These are phyloP conservation scores for Fomitopsis schrenkii DNA, from an alignment of 1,284 basidiomycete species.

Conservation along the genomic window DNA sequence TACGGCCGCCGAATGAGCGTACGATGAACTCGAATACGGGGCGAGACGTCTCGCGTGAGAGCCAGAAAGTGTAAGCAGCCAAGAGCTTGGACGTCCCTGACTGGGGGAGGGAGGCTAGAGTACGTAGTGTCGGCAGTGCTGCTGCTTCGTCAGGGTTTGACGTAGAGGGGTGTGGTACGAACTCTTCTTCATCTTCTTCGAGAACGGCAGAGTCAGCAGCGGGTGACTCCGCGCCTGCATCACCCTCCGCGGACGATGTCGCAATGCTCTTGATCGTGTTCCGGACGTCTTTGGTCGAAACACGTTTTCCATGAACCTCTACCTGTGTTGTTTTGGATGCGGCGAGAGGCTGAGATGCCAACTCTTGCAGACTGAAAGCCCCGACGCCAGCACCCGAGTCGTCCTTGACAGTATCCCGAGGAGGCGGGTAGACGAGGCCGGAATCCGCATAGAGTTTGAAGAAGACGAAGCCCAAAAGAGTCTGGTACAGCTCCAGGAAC, in stretches of 20 bases:
- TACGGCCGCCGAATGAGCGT: constrained; percentile 85
- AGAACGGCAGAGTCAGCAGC: constrained; percentile 25
- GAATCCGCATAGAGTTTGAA: constrained; percentile 98
- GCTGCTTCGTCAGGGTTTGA: constrained; percentile 48
- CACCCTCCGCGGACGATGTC: constrained; percentile 22
- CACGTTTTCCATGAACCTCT: constrained; percentile 50
- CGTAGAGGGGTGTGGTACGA: constrained; percentile 63
- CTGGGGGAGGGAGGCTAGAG: constrained; percentile 58
- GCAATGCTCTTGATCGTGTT: constrained; percentile 68
- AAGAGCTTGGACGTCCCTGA: constrained; percentile 65
- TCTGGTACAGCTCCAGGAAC: constrained; percentile 98
- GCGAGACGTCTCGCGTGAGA: constrained; percentile 92
- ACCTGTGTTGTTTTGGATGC: constrained; percentile 38
- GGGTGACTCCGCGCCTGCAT: constrained; percentile 38
- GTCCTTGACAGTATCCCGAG: constrained; percentile 81
- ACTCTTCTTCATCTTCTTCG: constrained; percentile 64
- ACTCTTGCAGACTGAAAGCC: constrained; percentile 79
- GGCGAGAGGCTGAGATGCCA: constrained; percentile 29
- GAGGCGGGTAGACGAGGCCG: constrained; percentile 93
- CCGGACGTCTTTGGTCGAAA: constrained; percentile 67
- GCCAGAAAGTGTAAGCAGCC: constrained; percentile 87
- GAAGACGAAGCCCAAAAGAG: constrained; percentile 91
- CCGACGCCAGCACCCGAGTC: constrained; percentile 89
- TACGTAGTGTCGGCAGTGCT: constrained; percentile 76
- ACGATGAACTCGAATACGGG: constrained; percentile 95